A percentile compares a stretch with the other conserved stretches of the same genome.
These are phyloP conservation scores for Trypethelium eluteriae DNA, from an alignment of 495 filamentous ascomycete species.

Conservation along the genomic window DNA sequence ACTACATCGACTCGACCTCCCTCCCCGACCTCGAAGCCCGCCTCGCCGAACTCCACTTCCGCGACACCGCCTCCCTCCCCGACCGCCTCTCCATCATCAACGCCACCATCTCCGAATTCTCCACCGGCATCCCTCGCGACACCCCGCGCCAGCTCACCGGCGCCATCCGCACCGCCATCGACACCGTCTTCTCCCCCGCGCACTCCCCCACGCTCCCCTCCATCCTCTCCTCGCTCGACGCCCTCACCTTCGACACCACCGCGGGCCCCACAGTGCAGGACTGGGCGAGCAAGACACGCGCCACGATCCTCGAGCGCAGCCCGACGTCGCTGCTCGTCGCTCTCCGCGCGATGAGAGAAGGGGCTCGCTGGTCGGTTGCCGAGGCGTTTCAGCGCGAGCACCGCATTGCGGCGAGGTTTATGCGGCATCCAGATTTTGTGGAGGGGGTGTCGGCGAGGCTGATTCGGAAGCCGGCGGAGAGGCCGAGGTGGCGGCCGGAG, in stretches of 20 bases:
- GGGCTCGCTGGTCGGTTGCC: constrained; percentile 63
- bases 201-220: constrained; percentile 8
- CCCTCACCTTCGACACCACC: constrained; percentile 15
- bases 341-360: constrained; percentile 69
- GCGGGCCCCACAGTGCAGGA: constrained; percentile 17
- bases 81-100: constrained; percentile 65
- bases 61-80: constrained; percentile 55
- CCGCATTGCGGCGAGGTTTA: constrained; percentile 71
- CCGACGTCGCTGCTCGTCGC: constrained; percentile 80
- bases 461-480: constrained; percentile 53
- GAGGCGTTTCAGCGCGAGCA: constrained; percentile 79
- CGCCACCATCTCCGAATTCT: constrained; percentile 84
- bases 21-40: constrained; percentile 73
- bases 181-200: constrained; percentile 40
- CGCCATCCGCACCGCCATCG: constrained; percentile 64
- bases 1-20: constrained; percentile 85
- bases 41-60: constrained; percentile 80
- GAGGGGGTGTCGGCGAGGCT: constrained; percentile 75
- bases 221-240: constrained; percentile 13
- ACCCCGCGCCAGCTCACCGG: constrained; percentile 58
- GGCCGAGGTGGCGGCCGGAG: constrained; percentile 63
- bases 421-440: constrained; percentile 78
- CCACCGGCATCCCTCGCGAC: constrained; percentile 61
- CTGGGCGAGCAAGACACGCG: constrained; percentile 71
- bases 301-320: constrained; percentile 63